Evolutionary conservation across 2,329 filamentous ascomycete species (phyloP).

Genomic region (Sclerotinia nivalis): DNA sequence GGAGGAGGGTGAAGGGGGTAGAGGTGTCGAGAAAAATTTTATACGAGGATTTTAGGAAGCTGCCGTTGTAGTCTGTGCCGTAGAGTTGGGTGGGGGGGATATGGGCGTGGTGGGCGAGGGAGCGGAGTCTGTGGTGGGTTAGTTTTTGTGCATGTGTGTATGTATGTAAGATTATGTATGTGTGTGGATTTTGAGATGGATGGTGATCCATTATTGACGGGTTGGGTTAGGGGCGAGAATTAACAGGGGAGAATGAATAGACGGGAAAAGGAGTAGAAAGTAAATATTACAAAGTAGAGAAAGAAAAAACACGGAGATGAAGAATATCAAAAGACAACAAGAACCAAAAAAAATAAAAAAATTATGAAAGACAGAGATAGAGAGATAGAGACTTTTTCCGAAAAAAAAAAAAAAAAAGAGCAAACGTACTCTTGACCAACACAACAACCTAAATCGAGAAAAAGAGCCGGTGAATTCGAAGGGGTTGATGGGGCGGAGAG

Average conservation of each 20-base stretch:
- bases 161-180: background rate
- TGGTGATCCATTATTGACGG: background rate
- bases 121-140: constrained; percentile 37
- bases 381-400: no score
- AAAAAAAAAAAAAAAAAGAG: background rate
- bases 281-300: background rate
- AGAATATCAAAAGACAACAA: no score
- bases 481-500: constrained; percentile 9
- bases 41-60: constrained; percentile 43
- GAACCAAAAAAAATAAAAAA: no score
- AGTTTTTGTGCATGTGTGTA: background rate
- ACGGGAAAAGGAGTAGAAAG: no score
- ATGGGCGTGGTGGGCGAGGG: constrained; percentile 42
- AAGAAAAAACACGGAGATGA: background rate
- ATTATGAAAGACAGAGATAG: no score
- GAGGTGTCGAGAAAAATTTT: constrained; percentile 44
- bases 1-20: constrained; percentile 3
- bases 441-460: constrained; percentile 46
- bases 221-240: background rate
- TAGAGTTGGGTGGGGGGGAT: constrained; percentile 39
- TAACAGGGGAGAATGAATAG: background rate
- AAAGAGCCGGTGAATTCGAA: constrained; percentile 13
- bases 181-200: background rate
- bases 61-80: constrained; percentile 40
- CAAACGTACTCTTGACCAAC: constrained; percentile 42